Evolutionary conservation across 2,329 filamentous ascomycete species (phyloP), one percentile per base, ranked within the genome.

Genomic region (Knoxdaviesia capensis): DNA sequence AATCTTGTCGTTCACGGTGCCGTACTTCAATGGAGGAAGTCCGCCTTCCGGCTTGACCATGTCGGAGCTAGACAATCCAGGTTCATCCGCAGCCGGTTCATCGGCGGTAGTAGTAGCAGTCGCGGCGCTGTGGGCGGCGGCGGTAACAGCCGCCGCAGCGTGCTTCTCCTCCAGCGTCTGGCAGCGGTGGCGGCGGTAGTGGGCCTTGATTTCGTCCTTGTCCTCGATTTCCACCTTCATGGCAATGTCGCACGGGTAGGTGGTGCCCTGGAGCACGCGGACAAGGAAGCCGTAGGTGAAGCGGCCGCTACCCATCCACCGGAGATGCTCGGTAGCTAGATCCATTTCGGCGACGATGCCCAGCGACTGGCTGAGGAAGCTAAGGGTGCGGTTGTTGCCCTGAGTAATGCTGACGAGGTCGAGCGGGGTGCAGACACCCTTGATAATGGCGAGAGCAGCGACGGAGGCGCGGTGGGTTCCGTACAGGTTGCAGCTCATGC

Each of bases 301-400:
- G 42, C 90, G 74, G 31, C 76, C 68, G 39, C 71, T 70, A 11
- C 90, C 90, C 80, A 98, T 87, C 87, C 88, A 96, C 37, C 90
- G 77, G 47, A 96, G 61, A 53, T 92, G 65, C 52, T 98, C 90
- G 0, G 90, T 98, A 3, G 74, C 87, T 8, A 98, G 66, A 57
- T 98, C 90, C 40, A 73, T 73, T 54, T 96, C 90, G 1, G 90
- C 90, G 34, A 96, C 74, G 45, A 96, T 81, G 28, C 90, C 90
- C 30, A 94, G 70, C 0, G 83, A 72, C 57, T 96, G 90, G 7
- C 85, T 94, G 37, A 96, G 68, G 60, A 96, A 96, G 11, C 85
- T 94, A 30, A 96, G 64, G 5, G 69, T 78, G 42, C 83, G 76
- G 28, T 64, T 67, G 45, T 76, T 64, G 29, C 83, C 82, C 52